These are phyloP conservation scores for Vicia faba DNA, from an alignment of 306 rosid species.

Conservation along the genomic window DNA sequence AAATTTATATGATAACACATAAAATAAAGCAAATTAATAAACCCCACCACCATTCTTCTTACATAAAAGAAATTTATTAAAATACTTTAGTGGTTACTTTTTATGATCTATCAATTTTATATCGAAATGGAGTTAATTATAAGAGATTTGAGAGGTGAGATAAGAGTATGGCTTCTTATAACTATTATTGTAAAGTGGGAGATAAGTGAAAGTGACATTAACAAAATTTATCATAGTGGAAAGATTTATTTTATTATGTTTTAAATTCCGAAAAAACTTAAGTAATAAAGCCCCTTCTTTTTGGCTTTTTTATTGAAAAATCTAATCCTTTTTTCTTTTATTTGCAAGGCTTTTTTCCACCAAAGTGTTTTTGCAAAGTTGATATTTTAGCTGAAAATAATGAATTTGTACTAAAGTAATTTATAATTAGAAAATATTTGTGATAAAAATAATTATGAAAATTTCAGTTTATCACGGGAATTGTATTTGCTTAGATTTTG, in stretches of 20 bases:
- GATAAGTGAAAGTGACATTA: conserved; percentile 47
- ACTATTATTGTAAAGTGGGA: conserved; percentile 34
- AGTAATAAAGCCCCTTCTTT: no score
- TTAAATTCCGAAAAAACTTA: no score
- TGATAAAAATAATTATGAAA: no score
- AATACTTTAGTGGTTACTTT: conserved; percentile 10
- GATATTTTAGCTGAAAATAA: no score
- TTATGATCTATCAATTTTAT: conserved; percentile 3
- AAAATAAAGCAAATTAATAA: background rate
- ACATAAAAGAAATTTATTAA: background rate
- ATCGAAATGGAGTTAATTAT: conserved; percentile 28
- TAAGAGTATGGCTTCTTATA: conserved; percentile 34
- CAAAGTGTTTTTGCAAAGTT: no score
- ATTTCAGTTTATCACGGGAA: no score
- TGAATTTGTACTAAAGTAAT: no score
- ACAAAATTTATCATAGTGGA: conserved; percentile 39
- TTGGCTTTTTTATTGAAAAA: no score
- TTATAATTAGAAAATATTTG: no score
- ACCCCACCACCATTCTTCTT: conserved; percentile 18
- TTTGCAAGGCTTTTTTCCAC: no score
- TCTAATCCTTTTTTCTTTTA: no score
- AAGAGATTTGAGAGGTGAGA: conserved; percentile 48
- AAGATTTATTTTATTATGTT: background rate
- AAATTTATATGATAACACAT: background rate
- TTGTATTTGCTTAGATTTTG: no score